Evolutionary conservation across 2,329 filamentous ascomycete species (phyloP).

Genomic region (Neofusicoccum kwambonambiense): DNA sequence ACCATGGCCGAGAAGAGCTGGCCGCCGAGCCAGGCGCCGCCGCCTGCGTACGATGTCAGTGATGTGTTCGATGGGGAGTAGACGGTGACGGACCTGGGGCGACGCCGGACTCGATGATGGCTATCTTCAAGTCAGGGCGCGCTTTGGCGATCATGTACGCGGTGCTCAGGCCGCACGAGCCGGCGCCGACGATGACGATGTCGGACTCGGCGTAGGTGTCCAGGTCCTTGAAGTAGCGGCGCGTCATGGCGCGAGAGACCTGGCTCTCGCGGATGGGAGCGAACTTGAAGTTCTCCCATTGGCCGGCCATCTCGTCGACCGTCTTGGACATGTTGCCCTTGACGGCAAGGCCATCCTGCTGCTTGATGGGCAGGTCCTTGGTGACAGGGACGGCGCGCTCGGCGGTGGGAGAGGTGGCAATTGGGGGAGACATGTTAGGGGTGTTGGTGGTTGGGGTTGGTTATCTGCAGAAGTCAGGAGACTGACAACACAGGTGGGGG

Average conservation of each 20-base stretch:
- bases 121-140: constrained; percentile 87
- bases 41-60: constrained; percentile 48
- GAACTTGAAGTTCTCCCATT: constrained; percentile 82
- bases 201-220: constrained; percentile 89
- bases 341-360: constrained; percentile 39
- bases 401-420: constrained; percentile 58
- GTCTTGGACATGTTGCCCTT: constrained; percentile 51
- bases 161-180: constrained; percentile 80
- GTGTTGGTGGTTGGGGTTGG: constrained; percentile 31
- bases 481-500: constrained; percentile 38
- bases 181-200: constrained; percentile 89
- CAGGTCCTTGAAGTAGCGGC: constrained; percentile 87
- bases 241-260: constrained; percentile 89
- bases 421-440: constrained; percentile 72
- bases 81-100: constrained; percentile 57
- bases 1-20: constrained; percentile 96
- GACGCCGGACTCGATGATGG: constrained; percentile 84
- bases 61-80: too few species aligned
- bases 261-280: constrained; percentile 86
- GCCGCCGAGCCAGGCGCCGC: constrained; percentile 88
- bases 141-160: constrained; percentile 81
- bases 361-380: constrained; percentile 35
- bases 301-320: constrained; percentile 65
- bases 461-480: constrained; percentile 31
- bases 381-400: constrained; percentile 39